Base-by-base conservation (phyloP, 225 moss, liverwort and hornwort species). In the Polytrichum formosum region DNA sequence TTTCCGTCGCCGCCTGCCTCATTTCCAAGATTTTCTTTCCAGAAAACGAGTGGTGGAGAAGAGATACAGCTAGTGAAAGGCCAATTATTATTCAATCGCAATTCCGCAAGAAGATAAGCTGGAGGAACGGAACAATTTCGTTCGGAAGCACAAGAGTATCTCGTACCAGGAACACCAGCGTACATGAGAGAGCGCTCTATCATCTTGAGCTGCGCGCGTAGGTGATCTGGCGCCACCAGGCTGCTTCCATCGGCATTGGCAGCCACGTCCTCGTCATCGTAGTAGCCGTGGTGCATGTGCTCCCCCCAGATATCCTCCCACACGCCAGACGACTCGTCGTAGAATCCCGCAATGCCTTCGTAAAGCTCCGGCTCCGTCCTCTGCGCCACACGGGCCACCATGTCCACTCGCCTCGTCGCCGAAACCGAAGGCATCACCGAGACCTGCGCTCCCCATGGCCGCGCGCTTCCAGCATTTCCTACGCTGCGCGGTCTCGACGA, bases 231-330 rank as follows among this genome's bases (percentile, higher is more conserved):
- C 3, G 61, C 27, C 0, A 62, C 25, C 23, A 4, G 21, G 58
- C 58, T 58, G 21, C 58, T 58, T 20, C 20, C 23, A 23, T 58
- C 23, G 30, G 31, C 79, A 22, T 22, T 19, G 18, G 68, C 61
- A 8, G 9, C 54, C 7, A 62, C 77, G 22, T 78, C 59, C 26
- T 87, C 71, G 5, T 80, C 73, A 26, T 90, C 85, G 67, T 98
- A 98, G 71, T 77, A 98, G 1, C 98, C 94, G 53, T 98, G 98
- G 75, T 98, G 98, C 98, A 98, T 98, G 62, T 98, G 98, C 78
- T 98, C 98, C 5, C 98, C 98, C 98, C 98, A 98, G 5, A 98
- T 75, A 1, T 91, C 94, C 81, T 98, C 98, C 98, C 98, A 98
- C 18, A 98, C 78, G 23, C 82, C 90, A 1, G 94, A 90, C 27